Base-by-base conservation (phyloP, 2,329 filamentous ascomycete genomes). In the Chrysosporium keratinophilum region DNA sequence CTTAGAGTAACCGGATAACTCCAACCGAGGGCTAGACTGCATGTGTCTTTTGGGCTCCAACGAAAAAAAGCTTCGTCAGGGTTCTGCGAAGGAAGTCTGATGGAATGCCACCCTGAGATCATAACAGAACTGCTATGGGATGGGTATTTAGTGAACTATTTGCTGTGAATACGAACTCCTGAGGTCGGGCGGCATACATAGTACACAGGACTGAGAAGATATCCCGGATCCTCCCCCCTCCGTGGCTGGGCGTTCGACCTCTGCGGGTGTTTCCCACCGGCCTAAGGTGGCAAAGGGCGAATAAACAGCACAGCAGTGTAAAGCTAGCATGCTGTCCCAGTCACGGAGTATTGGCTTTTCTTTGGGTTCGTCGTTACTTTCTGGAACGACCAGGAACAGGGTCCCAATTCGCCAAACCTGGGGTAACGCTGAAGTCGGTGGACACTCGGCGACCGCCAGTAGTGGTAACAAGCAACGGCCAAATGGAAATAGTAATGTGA, bases 341-440 rank as follows among this genome's bases (percentile, higher is more conserved):
- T 34, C 34, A 23, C 19, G 7, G 7, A 12, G 14, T 34, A 35
- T 35, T 43, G 41, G 35, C 23, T 34, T 9, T 15, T 45, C 20
- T 42, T 54, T 33, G 35, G 35, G 19, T 42, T 46, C 23, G 11
- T n/a, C 28, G 23, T 28, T 28, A 28, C 23, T 31, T 48, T 54
- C 51, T 54, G 48, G 51, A 54, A 54, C 39, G n/a, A 43, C 51
- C 9, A n/a, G 51, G 51, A 44, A 34, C 44, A 48, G 51, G 51
- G 51, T 35, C 37, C 31, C 23, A 35, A 42, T 19, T 15, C 37
- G 9, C 15, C 17, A 43, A 54, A 54, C 51, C 44, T 49, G 51
- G 51, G 51, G 51, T 54, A 54, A 43, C 51, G 44, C 33, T 48
- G 51, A 15, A 34, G 23, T 4, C 14, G 19, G 41, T 23, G 9